phyloP scores from a whole-genome alignment of 768 basidiomycete species.

The Mycena olivaceomarginata region DNA sequence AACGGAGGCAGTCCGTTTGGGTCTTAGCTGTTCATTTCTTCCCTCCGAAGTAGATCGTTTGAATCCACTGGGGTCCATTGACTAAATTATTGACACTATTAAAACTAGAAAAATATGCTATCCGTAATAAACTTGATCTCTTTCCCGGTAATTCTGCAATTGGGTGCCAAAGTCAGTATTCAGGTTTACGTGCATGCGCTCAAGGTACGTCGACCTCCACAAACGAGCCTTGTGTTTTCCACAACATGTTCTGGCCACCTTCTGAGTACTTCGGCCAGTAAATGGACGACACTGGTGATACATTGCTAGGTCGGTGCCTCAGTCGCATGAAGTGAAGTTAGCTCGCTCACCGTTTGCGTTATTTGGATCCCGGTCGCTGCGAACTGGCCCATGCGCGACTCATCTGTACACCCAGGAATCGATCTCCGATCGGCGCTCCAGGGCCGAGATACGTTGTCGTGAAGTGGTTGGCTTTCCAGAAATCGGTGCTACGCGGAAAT shows the following conservation, averaged over 20 bases:
- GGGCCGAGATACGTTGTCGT: slow-evolving; percentile 11
- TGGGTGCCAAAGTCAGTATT: neutral
- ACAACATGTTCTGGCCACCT: slow-evolving; percentile 10
- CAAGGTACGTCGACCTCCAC: neutral
- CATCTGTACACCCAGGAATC: slow-evolving; percentile 23
- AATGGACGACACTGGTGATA: neutral
- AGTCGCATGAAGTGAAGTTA: neutral
- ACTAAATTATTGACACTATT: too few species aligned
- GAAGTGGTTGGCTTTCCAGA: slow-evolving; percentile 11
- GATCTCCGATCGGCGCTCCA: slow-evolving; percentile 7
- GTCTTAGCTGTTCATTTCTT: too few species aligned
- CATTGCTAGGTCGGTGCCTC: neutral
- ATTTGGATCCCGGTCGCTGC: slow-evolving; percentile 19
- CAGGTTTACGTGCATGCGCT: neutral
- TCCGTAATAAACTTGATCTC: neutral
- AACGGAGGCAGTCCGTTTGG: too few species aligned
- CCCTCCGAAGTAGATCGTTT: too few species aligned
- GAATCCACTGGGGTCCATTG: too few species aligned
- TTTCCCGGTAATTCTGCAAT: neutral
- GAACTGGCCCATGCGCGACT: slow-evolving; percentile 13
- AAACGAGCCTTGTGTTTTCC: neutral
- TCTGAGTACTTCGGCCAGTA: slow-evolving; percentile 23
- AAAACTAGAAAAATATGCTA: neutral
- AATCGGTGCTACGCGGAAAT: neutral
- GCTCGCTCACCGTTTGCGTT: slow-evolving; percentile 4